A percentile compares a stretch with the other conserved stretches of the same genome.
Evolutionary conservation across 192 early-diverging fungal species (phyloP).

Genomic region (Coemansia sp.): DNA sequence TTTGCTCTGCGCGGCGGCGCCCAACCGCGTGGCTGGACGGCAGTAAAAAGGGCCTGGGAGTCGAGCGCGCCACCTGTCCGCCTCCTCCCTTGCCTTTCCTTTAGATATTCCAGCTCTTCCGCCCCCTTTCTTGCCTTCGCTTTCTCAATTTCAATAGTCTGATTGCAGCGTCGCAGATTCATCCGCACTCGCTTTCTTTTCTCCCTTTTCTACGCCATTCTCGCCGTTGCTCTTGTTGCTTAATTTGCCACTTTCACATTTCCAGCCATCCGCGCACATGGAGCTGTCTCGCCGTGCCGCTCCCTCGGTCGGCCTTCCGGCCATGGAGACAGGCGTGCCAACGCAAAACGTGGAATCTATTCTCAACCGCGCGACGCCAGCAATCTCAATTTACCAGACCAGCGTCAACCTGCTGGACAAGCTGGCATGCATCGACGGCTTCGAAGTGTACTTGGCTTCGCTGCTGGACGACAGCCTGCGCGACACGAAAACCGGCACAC

Average conservation of each 20-base stretch:
- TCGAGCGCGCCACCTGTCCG: no score
- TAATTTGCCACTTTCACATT: neutral
- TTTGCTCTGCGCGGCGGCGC: no score
- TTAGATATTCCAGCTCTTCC: neutral
- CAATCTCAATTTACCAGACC: slow-evolving; percentile 66
- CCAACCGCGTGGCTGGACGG: no score
- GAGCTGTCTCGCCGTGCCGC: slow-evolving; percentile 32
- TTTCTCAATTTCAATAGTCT: no score
- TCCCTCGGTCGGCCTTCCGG: slow-evolving; percentile 12
- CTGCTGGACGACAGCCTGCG: slow-evolving; percentile 32
- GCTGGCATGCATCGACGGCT: slow-evolving; percentile 66
- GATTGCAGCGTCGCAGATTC: no score
- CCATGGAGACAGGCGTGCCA: slow-evolving; percentile 40
- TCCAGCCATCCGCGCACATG: no score
- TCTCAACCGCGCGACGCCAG: slow-evolving; percentile 42
- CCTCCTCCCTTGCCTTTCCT: no score
- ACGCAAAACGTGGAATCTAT: slow-evolving; percentile 47
- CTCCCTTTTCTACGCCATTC: neutral
- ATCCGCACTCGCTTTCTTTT: neutral
- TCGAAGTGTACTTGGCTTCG: slow-evolving; percentile 57
- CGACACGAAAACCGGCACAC: slow-evolving; percentile 37
- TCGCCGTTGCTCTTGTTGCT: neutral
- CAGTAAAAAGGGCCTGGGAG: no score
- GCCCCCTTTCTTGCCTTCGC: no score
- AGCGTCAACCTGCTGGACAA: slow-evolving; percentile 66